Evolutionary conservation across 1,284 basidiomycete species (phyloP).

Genomic region (Mycosarcoma mackinlayi): DNA sequence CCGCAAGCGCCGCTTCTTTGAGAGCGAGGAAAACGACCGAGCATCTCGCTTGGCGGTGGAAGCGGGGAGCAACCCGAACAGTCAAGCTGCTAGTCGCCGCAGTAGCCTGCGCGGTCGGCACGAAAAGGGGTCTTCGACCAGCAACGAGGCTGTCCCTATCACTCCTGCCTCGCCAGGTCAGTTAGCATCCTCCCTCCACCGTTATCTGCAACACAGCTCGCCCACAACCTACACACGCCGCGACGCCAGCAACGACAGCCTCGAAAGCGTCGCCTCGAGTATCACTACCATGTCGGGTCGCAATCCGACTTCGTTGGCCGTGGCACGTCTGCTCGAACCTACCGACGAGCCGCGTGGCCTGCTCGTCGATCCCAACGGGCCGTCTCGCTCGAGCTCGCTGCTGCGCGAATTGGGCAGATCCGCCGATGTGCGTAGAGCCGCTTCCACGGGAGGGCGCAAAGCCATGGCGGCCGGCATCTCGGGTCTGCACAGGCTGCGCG

Average conservation of each 20-base stretch:
- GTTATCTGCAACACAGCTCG: slow-evolving; percentile 11
- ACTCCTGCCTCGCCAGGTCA: slow-evolving; percentile 16
- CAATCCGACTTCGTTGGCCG: slow-evolving; percentile 23
- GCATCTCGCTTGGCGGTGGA: slow-evolving; percentile 48
- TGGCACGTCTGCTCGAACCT: slow-evolving; percentile 50
- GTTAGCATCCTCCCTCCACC: slow-evolving; percentile 18
- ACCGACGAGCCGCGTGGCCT: slow-evolving; percentile 38
- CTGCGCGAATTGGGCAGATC: slow-evolving; percentile 6
- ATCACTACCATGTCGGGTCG: slow-evolving; percentile 53
- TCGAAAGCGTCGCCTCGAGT: slow-evolving; percentile 56
- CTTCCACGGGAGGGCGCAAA: slow-evolving; percentile 28
- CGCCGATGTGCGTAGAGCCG: slow-evolving; percentile 22
- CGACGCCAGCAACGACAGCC: slow-evolving; percentile 54
- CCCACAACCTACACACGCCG: slow-evolving; percentile 5
- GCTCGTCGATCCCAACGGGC: slow-evolving; percentile 12
- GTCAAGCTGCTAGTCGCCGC: slow-evolving; percentile 40
- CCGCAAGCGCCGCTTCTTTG: slow-evolving; percentile 61
- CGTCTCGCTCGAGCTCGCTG: slow-evolving; percentile 11
- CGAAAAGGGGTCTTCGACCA: slow-evolving; percentile 1
- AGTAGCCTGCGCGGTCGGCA: slow-evolving; percentile 44
- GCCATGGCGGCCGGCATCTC: slow-evolving; percentile 9
- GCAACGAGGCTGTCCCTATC: neutral
- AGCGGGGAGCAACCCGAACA: slow-evolving; percentile 42
- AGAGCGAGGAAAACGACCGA: slow-evolving; percentile 64
- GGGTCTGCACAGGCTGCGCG: slow-evolving; percentile 7